Conservation (phyloP, 345 rosid genomes). For the Gossypium ekmanianum region DNA sequence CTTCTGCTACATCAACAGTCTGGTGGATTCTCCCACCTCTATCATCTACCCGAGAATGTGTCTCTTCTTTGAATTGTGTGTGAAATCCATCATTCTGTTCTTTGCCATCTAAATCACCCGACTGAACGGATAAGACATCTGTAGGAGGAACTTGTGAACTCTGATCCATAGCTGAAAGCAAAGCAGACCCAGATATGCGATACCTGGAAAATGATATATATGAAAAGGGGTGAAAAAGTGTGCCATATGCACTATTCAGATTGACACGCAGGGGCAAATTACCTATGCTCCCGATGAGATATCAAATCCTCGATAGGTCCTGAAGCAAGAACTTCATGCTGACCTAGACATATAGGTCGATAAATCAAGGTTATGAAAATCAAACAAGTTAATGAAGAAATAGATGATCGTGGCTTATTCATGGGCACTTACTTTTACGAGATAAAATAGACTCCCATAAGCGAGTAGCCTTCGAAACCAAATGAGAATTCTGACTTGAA, state of each 20-base stretch:
- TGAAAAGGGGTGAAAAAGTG: conserved; percentile 20
- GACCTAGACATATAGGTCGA: conserved; percentile 45
- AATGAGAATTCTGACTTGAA: conserved; percentile 93
- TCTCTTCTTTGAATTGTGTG: conserved; percentile 55
- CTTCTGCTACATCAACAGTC: conserved; percentile 93
- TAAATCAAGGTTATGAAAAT: not conserved
- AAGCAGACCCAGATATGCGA: conserved; percentile 93
- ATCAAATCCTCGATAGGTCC: conserved; percentile 98
- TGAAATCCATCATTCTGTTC: conserved; percentile 61
- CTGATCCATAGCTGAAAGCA: conserved; percentile 97
- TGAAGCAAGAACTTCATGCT: conserved; percentile 98
- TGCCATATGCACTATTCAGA: conserved; percentile 3
- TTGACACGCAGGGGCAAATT: conserved; percentile 18
- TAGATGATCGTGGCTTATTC: not conserved
- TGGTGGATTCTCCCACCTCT: conserved; percentile 84
- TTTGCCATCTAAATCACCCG: conserved; percentile 62
- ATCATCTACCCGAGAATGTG: conserved; percentile 70
- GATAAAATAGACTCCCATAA: conserved; percentile 94
- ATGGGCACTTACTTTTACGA: conserved; percentile 64
- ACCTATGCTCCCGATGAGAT: conserved; percentile 99
- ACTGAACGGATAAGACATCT: conserved; percentile 53
- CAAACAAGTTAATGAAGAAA: not conserved
- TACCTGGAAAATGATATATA: conserved; percentile 52
- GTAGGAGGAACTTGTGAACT: conserved; percentile 82
- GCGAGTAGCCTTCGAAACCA: conserved; percentile 86